Conservation (phyloP, 306 rosid species). For the Pueraria montana region DNA sequence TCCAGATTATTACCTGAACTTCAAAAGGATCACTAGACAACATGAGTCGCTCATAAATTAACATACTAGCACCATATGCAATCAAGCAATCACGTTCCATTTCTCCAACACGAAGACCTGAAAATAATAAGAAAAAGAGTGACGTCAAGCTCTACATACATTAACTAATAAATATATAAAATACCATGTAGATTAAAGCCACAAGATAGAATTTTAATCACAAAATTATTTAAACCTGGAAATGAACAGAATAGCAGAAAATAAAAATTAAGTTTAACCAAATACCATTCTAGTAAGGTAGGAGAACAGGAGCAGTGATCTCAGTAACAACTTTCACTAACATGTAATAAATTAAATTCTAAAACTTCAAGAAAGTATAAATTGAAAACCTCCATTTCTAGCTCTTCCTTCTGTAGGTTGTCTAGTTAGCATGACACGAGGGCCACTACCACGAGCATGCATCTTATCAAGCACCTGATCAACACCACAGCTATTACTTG, state of each 20-base stretch:
- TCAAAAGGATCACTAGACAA: conserved; percentile 94
- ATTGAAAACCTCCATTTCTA: conserved; percentile 82
- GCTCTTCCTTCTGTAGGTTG: conserved; percentile 98
- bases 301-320: background rate
- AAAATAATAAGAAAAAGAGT: conserved; percentile 34
- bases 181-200: background rate
- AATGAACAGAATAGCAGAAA: conserved; percentile 21
- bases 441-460: conserved; percentile 96
- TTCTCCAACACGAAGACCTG: conserved; percentile 96
- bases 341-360: conserved; percentile 2
- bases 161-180: conserved; percentile 16
- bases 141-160: conserved; percentile 20
- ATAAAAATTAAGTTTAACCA: background rate
- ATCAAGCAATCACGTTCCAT: conserved; percentile 98
- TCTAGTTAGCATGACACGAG: conserved; percentile 77
- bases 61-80: conserved; percentile 98
- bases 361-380: conserved; percentile 30
- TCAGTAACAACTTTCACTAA: conserved; percentile 10
- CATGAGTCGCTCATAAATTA: conserved; percentile 91
- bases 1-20: conserved; percentile 71
- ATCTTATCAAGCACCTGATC: conserved; percentile 90
- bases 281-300: background rate
- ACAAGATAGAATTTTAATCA: background rate
- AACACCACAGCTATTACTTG: conserved; percentile 40
- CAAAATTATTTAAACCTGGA: background rate